These are phyloP conservation scores for Citrullus colocynthis DNA, from an alignment of 306 rosid species.

Conservation along the genomic window DNA sequence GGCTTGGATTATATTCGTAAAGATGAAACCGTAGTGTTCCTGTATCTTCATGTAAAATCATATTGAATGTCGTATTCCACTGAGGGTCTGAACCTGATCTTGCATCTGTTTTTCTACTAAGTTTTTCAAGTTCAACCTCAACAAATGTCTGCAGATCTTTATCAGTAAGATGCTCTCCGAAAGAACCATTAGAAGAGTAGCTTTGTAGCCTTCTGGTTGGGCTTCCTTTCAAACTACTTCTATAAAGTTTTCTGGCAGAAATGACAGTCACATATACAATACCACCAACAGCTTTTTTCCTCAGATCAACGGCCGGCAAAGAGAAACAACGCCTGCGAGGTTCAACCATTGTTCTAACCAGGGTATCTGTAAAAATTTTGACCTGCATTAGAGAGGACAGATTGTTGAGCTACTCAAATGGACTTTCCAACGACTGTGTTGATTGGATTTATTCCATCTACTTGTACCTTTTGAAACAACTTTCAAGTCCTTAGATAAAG, in stretches of 20 bases:
- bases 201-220: constrained; percentile 43
- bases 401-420: not conserved
- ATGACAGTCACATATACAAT: constrained; percentile 61
- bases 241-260: constrained; percentile 63
- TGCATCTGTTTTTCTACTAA: constrained; percentile 63
- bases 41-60: constrained; percentile 74
- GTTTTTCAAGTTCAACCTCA: constrained; percentile 77
- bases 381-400: constrained; percentile 31
- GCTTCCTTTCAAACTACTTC: constrained; percentile 53
- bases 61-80: constrained; percentile 85
- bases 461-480: not conserved
- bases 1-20: constrained; percentile 47
- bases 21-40: constrained; percentile 75
- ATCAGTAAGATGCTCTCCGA: constrained; percentile 36
- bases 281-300: constrained; percentile 83
- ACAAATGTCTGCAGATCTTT: constrained; percentile 73
- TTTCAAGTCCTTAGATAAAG: not conserved
- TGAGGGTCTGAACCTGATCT: constrained; percentile 63
- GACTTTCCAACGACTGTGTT: not conserved
- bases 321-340: constrained; percentile 86
- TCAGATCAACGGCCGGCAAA: constrained; percentile 63
- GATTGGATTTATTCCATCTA: not conserved
- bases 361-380: constrained; percentile 62
- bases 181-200: constrained; percentile 31
- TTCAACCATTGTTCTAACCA: constrained; percentile 90